These are phyloP conservation scores for Fusarium abutilonis DNA, from an alignment of 2,329 filamentous ascomycete genomes.

Conservation along the genomic window DNA sequence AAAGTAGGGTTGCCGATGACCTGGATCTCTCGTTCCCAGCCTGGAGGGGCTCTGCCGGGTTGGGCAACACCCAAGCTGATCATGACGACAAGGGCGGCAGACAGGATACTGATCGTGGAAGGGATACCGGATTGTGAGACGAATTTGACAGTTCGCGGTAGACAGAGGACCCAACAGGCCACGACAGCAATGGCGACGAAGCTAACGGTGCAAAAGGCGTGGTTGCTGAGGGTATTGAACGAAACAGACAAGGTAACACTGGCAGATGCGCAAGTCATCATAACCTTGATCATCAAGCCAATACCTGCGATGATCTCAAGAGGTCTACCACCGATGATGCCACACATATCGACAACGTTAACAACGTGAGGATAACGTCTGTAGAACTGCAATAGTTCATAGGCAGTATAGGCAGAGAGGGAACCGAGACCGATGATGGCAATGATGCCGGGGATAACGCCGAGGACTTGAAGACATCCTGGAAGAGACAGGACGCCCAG, in stretches of 20 bases:
- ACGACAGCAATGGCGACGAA: slow-evolving; percentile 71
- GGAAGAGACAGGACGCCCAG: slow-evolving; percentile 69
- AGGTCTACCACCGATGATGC: slow-evolving; percentile 54
- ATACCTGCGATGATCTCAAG: slow-evolving; percentile 52
- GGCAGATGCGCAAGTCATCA: slow-evolving; percentile 73
- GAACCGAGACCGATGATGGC: slow-evolving; percentile 72
- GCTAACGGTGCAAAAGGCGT: slow-evolving; percentile 69
- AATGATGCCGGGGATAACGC: slow-evolving; percentile 72
- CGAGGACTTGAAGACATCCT: slow-evolving; percentile 73
- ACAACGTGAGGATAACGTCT: slow-evolving; percentile 73
- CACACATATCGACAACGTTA: slow-evolving; percentile 75
- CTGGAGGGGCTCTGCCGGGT: slow-evolving; percentile 38
- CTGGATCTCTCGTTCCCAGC: slow-evolving; percentile 42
- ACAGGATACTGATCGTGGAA: slow-evolving; percentile 42
- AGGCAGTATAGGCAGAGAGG: slow-evolving; percentile 68
- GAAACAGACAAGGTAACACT: slow-evolving; percentile 72
- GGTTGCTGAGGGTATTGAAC: slow-evolving; percentile 71
- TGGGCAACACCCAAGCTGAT: slow-evolving; percentile 42
- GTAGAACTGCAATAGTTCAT: slow-evolving; percentile 68
- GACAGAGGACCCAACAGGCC: slow-evolving; percentile 67
- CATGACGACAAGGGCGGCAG: slow-evolving; percentile 46
- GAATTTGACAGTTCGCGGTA: slow-evolving; percentile 69
- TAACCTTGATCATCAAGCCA: slow-evolving; percentile 77
- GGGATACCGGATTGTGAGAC: slow-evolving; percentile 43
- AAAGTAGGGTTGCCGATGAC: slow-evolving; percentile 41